A percentile compares a stretch with the other conserved stretches of the same genome.
phyloP scores from a whole-genome alignment of 164 flowering plant species.

The Santalum album region DNA sequence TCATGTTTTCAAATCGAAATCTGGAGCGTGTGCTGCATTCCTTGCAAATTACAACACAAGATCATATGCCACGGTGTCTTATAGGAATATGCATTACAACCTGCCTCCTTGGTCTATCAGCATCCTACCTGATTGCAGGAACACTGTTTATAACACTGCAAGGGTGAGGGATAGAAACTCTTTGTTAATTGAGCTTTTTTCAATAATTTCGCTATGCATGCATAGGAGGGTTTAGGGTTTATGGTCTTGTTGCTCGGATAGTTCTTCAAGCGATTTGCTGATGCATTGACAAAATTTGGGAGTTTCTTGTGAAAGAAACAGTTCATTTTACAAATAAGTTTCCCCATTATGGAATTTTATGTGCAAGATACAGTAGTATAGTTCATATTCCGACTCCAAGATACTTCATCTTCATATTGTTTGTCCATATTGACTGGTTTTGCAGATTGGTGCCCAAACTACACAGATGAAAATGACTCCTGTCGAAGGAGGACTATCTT shows the following conservation, averaged over 20 bases:
- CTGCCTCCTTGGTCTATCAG: conserved; percentile 83
- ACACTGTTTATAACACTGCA: conserved; percentile 68
- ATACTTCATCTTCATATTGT: too few relatives aligned
- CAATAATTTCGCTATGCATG: too few relatives aligned
- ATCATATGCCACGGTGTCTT: conserved; percentile 46
- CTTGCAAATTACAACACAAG: conserved; percentile 53
- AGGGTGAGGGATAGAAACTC: conserved; percentile 36
- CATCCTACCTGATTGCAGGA: conserved; percentile 78
- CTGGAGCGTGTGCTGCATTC: conserved; percentile 72
- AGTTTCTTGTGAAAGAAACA: too few relatives aligned
- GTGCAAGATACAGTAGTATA: too few relatives aligned
- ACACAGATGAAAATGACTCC: conserved; percentile 60
- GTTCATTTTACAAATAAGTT: too few relatives aligned
- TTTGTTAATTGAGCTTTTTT: neutral
- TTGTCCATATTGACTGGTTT: conserved; percentile 1
- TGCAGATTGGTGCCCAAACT: conserved; percentile 61
- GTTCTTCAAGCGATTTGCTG: too few relatives aligned
- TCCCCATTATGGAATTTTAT: too few relatives aligned
- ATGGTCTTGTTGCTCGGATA: too few relatives aligned
- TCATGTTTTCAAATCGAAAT: conserved; percentile 47
- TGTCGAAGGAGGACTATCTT: conserved; percentile 42
- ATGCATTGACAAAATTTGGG: too few relatives aligned
- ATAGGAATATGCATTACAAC: conserved; percentile 49
- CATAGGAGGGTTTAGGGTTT: too few relatives aligned
- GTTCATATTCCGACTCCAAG: too few relatives aligned